A percentile compares a stretch with the other conserved stretches of the same genome.
These are phyloP conservation scores for Teratosphaeriaceae sp. DNA, from an alignment of 2,329 filamentous ascomycete genomes.

Conservation along the genomic window DNA sequence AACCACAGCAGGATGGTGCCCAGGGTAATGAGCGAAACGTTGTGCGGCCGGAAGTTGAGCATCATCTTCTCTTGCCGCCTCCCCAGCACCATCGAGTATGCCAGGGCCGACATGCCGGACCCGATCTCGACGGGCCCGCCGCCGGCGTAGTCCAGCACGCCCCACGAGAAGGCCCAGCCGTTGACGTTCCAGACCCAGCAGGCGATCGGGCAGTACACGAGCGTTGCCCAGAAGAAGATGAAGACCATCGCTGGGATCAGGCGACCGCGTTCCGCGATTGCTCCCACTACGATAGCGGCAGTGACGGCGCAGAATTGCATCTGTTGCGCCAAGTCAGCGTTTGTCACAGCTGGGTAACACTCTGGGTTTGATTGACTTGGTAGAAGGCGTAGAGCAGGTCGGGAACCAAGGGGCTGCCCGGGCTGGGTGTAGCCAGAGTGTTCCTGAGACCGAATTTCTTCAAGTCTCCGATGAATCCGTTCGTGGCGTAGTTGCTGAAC, in stretches of 20 bases:
- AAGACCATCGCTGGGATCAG: constrained; percentile 93
- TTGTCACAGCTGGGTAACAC: neutral
- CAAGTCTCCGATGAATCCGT: constrained; percentile 82
- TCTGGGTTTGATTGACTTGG: constrained; percentile 50
- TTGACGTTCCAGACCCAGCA: constrained; percentile 97
- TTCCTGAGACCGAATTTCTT: constrained; percentile 84
- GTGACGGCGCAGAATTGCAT: constrained; percentile 98
- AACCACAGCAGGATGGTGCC: constrained; percentile 97
- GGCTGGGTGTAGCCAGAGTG: constrained; percentile 75
- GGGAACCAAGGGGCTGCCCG: constrained; percentile 80
- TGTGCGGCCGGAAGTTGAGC: constrained; percentile 98
- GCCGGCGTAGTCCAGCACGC: constrained; percentile 92
- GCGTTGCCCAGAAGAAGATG: constrained; percentile 89
- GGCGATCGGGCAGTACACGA: constrained; percentile 94
- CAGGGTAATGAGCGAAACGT: constrained; percentile 93
- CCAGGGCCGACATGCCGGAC: constrained; percentile 85
- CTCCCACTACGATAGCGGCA: constrained; percentile 82
- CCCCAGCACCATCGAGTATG: constrained; percentile 93
- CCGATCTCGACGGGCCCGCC: constrained; percentile 96
- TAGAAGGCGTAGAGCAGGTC: constrained; percentile 93
- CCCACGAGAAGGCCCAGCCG: constrained; percentile 86
- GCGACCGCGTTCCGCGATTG: constrained; percentile 88
- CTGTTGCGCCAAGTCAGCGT: constrained; percentile 38
- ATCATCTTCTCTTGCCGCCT: constrained; percentile 99
- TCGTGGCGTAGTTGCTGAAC: constrained; percentile 74